Conservation (phyloP, 169 alveolate species). For the Amoebophrya sp. region DNA sequence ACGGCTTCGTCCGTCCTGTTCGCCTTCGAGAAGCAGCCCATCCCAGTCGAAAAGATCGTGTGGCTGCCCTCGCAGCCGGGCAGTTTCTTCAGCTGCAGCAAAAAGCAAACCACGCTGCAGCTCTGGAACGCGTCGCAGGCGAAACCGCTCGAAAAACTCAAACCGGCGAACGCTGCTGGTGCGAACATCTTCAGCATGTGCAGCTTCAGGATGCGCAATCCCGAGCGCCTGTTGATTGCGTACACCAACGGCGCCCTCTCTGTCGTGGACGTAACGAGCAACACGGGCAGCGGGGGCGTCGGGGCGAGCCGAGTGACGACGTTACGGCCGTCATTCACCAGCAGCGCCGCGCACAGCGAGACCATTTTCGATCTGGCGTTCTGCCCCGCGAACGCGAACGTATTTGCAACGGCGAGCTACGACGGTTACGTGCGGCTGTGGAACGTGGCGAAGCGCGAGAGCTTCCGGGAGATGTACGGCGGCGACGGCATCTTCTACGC, state of each 20-base stretch:
- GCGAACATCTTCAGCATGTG: neutral
- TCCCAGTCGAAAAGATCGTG: neutral
- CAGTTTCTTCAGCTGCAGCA: neutral
- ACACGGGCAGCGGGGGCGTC: neutral
- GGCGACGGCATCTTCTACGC: neutral
- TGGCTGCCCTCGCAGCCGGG: neutral
- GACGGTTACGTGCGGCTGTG: neutral
- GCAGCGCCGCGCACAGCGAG: neutral
- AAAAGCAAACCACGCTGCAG: neutral
- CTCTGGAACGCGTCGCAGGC: neutral
- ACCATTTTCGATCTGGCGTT: neutral
- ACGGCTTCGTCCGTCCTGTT: too few species aligned
- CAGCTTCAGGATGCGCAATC: neutral
- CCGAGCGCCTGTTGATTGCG: neutral
- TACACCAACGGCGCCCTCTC: neutral
- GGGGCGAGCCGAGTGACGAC: neutral
- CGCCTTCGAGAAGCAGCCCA: neutral
- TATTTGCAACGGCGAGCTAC: neutral
- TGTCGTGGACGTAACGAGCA: neutral
- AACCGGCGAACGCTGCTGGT: neutral
- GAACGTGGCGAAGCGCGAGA: neutral
- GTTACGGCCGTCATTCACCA: neutral
- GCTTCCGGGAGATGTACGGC: neutral
- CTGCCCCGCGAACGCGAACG: neutral
- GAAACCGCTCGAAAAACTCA: neutral